Conservation (phyloP, 179 eudicot genomes). For the Patellifolia procumbens region DNA sequence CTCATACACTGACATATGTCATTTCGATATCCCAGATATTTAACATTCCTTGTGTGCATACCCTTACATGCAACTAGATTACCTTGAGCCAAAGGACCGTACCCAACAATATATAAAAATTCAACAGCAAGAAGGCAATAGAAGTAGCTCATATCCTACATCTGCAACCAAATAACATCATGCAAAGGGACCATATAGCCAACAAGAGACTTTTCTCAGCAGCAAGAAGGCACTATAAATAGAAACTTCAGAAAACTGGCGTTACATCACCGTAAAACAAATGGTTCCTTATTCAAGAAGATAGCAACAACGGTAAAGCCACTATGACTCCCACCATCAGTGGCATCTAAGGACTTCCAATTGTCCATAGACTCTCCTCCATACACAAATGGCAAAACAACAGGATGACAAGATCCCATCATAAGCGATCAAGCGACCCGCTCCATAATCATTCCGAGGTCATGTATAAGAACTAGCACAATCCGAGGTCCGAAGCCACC, state of each 20-base stretch:
- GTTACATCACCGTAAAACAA: neutral
- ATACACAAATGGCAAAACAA: too few species aligned
- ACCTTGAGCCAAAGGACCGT: neutral
- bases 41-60: neutral
- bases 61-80: neutral
- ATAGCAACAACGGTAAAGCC: neutral
- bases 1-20: neutral
- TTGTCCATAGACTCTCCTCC: neutral
- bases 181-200: neutral
- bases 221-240: neutral
- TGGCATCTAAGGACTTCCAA: neutral
- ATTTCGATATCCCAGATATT: neutral
- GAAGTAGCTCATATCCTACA: neutral
- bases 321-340: neutral
- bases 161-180: neutral
- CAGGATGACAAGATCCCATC: neutral
- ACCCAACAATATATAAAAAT: neutral
- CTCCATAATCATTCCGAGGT: neutral
- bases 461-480: slow-evolving; percentile 1
- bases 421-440: neutral
- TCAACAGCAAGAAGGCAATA: neutral
- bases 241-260: neutral
- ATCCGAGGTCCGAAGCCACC: neutral
- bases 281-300: neutral
- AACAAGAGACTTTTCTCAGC: neutral